Percentiles rank a stretch among this genome's conserved stretches.
These are phyloP conservation scores for Bipolaris cookei DNA, from an alignment of 2,329 filamentous ascomycete genomes.

Conservation along the genomic window DNA sequence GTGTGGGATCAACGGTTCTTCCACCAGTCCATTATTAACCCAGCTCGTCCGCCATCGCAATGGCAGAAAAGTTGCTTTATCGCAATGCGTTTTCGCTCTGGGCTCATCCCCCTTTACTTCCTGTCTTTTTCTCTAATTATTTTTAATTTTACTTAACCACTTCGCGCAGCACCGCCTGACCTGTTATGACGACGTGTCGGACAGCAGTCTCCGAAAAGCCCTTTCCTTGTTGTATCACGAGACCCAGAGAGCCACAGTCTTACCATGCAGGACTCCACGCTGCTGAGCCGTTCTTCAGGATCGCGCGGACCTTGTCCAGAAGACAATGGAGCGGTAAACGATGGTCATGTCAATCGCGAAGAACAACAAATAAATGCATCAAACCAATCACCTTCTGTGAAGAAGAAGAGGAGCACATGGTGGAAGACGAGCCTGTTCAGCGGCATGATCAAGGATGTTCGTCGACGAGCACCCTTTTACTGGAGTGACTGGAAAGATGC, in stretches of 20 bases:
- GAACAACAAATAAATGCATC: constrained; percentile 21
- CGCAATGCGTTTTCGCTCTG: background rate
- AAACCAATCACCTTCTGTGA: constrained; percentile 19
- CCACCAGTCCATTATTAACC: constrained; percentile 12
- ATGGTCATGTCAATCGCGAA: constrained; percentile 21
- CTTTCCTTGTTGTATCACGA: constrained; percentile 13
- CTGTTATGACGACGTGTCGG: constrained; percentile 17
- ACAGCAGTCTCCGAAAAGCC: constrained; percentile 29
- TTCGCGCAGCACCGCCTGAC: background rate
- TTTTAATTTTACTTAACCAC: background rate
- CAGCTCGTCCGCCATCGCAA: constrained; percentile 5
- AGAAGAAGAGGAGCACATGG: constrained; percentile 58
- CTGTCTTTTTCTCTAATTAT: too few species aligned
- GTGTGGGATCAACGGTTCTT: constrained; percentile 8
- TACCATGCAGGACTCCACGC: constrained; percentile 24
- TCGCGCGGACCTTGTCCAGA: constrained; percentile 18
- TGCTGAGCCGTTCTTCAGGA: constrained; percentile 30
- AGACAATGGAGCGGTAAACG: constrained; percentile 2
- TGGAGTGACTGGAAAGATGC: constrained; percentile 84
- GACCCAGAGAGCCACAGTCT: constrained; percentile 25
- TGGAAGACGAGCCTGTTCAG: constrained; percentile 77
- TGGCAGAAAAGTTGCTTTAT: constrained; percentile 1
- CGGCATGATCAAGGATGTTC: constrained; percentile 80
- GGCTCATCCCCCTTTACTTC: background rate
- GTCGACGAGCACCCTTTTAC: constrained; percentile 77